These are phyloP conservation scores for Warburgia ugandensis DNA, from an alignment of 164 flowering plant genomes.

Conservation along the genomic window DNA sequence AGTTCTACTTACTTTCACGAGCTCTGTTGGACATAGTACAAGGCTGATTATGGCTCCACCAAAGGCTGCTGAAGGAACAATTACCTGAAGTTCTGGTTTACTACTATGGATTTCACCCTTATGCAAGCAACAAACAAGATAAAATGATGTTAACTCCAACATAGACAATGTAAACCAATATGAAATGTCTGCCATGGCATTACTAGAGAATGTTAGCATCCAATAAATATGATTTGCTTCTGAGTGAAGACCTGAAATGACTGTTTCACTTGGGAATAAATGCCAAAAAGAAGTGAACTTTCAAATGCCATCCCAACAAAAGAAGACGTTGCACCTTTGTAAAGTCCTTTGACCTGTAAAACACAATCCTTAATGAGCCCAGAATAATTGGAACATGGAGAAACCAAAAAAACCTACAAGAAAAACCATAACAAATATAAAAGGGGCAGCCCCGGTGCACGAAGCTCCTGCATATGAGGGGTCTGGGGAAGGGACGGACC, in stretches of 20 bases:
- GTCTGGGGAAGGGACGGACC: too few species aligned
- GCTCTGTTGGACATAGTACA: slow-evolving; percentile 79
- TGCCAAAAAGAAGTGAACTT: slow-evolving; percentile 86
- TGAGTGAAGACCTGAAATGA: slow-evolving; percentile 51
- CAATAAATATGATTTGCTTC: too few species aligned
- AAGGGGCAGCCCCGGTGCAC: too few species aligned
- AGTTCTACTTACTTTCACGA: slow-evolving; percentile 61
- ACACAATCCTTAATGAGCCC: not conserved
- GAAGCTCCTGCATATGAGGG: too few species aligned
- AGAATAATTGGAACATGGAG: not conserved
- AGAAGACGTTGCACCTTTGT: slow-evolving; percentile 91
- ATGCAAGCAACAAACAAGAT: slow-evolving; percentile 3
- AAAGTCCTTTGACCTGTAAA: slow-evolving; percentile 83
- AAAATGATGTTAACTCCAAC: not conserved
- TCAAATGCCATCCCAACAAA: slow-evolving; percentile 89
- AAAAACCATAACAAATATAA: too few species aligned
- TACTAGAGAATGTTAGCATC: too few species aligned
- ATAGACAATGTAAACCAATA: not conserved
- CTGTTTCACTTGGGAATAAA: slow-evolving; percentile 79
- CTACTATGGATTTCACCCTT: slow-evolving; percentile 46
- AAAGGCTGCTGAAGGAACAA: slow-evolving; percentile 76
- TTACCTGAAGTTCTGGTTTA: slow-evolving; percentile 52
- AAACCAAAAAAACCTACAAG: not conserved
- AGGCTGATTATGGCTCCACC: slow-evolving; percentile 80
- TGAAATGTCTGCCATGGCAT: not conserved